A percentile compares a stretch with the other conserved stretches of the same genome.
phyloP scores from a whole-genome alignment of 495 filamentous ascomycete species.

The Xylaria bambusicola region DNA sequence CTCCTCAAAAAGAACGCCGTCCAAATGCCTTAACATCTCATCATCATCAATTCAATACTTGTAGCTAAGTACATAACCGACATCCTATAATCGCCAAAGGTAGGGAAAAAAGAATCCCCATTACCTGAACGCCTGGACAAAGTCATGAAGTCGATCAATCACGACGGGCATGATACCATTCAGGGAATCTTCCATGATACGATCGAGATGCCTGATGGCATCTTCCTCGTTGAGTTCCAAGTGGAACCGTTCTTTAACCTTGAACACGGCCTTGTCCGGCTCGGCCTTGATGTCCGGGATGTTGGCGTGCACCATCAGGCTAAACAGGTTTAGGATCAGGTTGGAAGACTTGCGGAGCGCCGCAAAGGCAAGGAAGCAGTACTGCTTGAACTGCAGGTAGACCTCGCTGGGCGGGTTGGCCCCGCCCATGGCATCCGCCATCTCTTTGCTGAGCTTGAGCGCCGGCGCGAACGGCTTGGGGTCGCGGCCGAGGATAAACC shows the following conservation, averaged over 20 bases:
- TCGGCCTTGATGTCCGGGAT: conserved; percentile 93
- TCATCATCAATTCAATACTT: no score
- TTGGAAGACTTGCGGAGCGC: conserved; percentile 86
- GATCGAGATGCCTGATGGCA: conserved; percentile 81
- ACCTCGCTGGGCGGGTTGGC: conserved; percentile 62
- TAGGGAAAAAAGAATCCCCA: not conserved
- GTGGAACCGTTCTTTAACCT: conserved; percentile 92
- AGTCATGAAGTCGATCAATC: conserved; percentile 91
- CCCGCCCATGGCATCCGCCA: conserved; percentile 98
- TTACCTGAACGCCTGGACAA: conserved; percentile 87
- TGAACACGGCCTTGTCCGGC: conserved; percentile 87
- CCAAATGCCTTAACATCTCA: no score
- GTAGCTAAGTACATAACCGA: no score
- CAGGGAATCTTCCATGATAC: conserved; percentile 84
- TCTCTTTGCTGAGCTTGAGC: conserved; percentile 96
- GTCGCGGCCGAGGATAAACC: conserved; percentile 95
- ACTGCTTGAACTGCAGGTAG: conserved; percentile 85
- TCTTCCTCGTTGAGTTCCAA: conserved; percentile 93
- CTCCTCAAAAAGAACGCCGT: no score
- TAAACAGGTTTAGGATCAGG: conserved; percentile 94
- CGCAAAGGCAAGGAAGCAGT: conserved; percentile 94
- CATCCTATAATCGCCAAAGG: conserved; percentile 3
- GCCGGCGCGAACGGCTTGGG: conserved; percentile 95
- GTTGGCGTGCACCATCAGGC: conserved; percentile 94
- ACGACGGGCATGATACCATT: conserved; percentile 87